phyloP scores from a whole-genome alignment of 192 early-diverging fungal genomes.

The Chytriomyces sp. region DNA sequence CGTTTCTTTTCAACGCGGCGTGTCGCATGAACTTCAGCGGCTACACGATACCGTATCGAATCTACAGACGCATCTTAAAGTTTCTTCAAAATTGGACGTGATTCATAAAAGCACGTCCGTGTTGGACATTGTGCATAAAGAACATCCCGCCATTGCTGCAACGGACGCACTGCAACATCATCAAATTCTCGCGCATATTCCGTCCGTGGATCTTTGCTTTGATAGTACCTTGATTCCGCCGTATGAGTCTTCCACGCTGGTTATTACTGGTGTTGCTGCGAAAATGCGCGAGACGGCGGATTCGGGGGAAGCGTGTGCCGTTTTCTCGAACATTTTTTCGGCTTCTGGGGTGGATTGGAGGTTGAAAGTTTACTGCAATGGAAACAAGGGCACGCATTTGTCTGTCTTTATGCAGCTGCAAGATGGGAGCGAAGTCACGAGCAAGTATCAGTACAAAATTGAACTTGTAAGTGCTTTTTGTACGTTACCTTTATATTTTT shows the following conservation, averaged over 20 bases:
- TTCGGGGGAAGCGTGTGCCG: not conserved
- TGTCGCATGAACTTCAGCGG: slow-evolving; percentile 24
- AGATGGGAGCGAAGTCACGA: not conserved
- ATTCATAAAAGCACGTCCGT: slow-evolving; percentile 24
- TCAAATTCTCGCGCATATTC: not conserved
- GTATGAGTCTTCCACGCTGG: slow-evolving; percentile 23
- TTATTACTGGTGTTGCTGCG: not conserved
- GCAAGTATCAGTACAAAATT: slow-evolving; percentile 45
- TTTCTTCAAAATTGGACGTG: slow-evolving; percentile 9
- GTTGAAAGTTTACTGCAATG: slow-evolving; percentile 45
- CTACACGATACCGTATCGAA: slow-evolving; percentile 19
- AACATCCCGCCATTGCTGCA: not conserved
- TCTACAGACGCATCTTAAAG: slow-evolving; percentile 21
- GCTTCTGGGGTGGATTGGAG: slow-evolving; percentile 37
- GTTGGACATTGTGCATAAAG: not conserved
- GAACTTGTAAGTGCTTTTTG: slow-evolving; percentile 32
- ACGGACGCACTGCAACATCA: not conserved
- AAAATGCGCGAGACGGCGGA: not conserved
- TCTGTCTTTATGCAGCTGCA: slow-evolving; percentile 38
- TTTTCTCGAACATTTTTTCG: slow-evolving; percentile 25
- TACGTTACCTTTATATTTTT: not conserved
- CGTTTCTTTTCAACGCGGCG: not conserved
- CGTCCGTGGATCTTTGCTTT: slow-evolving; percentile 1
- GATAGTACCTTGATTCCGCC: slow-evolving; percentile 25
- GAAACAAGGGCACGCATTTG: slow-evolving; percentile 33